Percentiles rank a stretch among this genome's conserved stretches.
These are phyloP conservation scores for Circinella minor DNA, from an alignment of 371 early-diverging fungal species.

Conservation along the genomic window DNA sequence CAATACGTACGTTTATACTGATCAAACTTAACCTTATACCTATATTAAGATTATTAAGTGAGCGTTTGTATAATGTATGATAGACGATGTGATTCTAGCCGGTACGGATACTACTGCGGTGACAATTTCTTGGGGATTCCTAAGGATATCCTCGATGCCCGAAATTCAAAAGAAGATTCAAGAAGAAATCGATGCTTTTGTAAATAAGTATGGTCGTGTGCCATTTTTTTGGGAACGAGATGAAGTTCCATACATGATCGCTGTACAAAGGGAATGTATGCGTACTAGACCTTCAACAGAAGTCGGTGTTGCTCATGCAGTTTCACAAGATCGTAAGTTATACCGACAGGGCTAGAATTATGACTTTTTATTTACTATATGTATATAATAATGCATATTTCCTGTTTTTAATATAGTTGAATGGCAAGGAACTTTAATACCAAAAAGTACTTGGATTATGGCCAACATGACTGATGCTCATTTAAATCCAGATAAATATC, in stretches of 20 bases:
- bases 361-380: too few species aligned
- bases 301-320: constrained; percentile 31
- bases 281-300: constrained; percentile 29
- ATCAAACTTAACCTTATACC: background rate
- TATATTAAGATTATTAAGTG: background rate
- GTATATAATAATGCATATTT: too few species aligned
- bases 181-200: constrained; percentile 18
- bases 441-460: background rate
- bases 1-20: background rate
- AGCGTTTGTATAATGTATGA: background rate
- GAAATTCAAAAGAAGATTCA: constrained; percentile 19
- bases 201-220: constrained; percentile 19
- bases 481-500: constrained; percentile 4
- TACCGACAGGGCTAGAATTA: background rate
- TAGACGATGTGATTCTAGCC: constrained; percentile 15
- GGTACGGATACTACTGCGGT: constrained; percentile 20
- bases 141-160: constrained; percentile 10
- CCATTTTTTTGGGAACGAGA: constrained; percentile 25
- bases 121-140: constrained; percentile 18
- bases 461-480: background rate
- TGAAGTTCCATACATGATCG: constrained; percentile 26
- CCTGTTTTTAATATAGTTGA: background rate
- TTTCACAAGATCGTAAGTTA: constrained; percentile 33
- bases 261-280: constrained; percentile 32
- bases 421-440: background rate